Evolutionary conservation across 2,329 filamentous ascomycete genomes (phyloP).

Genomic region (Beauveria bassiana): DNA sequence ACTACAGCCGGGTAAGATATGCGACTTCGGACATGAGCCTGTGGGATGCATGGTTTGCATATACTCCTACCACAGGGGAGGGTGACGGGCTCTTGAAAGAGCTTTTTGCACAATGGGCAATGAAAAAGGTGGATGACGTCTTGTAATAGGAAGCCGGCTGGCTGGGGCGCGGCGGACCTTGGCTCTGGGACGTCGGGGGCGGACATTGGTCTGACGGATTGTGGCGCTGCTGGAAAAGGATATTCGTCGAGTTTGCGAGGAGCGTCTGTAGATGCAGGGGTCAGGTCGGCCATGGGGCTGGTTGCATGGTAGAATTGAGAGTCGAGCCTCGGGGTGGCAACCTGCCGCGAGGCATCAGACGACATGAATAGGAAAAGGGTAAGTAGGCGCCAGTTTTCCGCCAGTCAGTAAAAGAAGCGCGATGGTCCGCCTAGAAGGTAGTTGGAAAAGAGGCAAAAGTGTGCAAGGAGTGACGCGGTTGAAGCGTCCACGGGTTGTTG

Average conservation of each 20-base stretch:
- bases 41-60: slow-evolving; percentile 68
- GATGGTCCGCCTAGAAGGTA: not conserved
- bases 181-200: not conserved
- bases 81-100: slow-evolving; percentile 61
- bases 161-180: not conserved
- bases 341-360: not conserved
- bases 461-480: no score
- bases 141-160: not conserved
- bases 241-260: not conserved
- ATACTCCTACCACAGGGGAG: slow-evolving; percentile 76
- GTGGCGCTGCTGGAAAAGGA: not conserved
- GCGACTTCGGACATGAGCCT: slow-evolving; percentile 53
- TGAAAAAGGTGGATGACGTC: slow-evolving; percentile 59
- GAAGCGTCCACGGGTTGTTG: no score
- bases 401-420: not conserved
- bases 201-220: not conserved
- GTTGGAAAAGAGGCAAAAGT: no score
- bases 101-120: slow-evolving; percentile 65
- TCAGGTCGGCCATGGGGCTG: not conserved
- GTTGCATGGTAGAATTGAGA: not conserved
- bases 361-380: not conserved
- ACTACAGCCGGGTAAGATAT: slow-evolving; percentile 71
- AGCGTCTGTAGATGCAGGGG: not conserved
- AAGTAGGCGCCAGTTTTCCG: not conserved
- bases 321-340: slow-evolving; percentile 1